A percentile compares a stretch with the other conserved stretches of the same genome.
Conservation (phyloP, 148 eudicot species). For the Camellia granthamiana region DNA sequence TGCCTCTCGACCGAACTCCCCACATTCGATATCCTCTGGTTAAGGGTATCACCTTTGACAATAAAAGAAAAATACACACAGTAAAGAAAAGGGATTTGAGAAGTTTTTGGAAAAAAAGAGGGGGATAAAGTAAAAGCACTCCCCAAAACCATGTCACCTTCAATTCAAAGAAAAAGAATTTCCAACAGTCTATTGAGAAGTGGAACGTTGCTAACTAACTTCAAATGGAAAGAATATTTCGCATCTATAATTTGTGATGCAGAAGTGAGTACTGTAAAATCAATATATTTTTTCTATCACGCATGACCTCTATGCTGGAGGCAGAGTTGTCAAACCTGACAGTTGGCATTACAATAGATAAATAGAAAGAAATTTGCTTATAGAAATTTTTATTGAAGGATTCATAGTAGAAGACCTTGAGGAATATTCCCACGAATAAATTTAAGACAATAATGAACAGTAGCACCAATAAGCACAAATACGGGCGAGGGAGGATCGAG, state of each 20-base stretch:
- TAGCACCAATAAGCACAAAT: slow-evolving; percentile 80
- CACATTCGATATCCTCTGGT: background rate
- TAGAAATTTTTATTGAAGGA: background rate
- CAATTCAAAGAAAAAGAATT: background rate
- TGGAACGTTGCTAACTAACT: background rate
- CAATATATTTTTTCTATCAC: background rate
- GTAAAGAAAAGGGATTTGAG: background rate
- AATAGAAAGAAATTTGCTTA: too few relatives aligned
- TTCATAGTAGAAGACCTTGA: slow-evolving; percentile 40
- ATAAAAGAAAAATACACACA: background rate
- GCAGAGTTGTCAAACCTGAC: too few relatives aligned
- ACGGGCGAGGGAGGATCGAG: slow-evolving; percentile 94
- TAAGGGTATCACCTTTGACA: background rate
- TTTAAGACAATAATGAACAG: slow-evolving; percentile 62
- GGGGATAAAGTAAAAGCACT: background rate
- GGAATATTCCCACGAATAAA: slow-evolving; percentile 76
- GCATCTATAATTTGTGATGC: background rate
- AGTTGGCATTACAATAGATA: too few relatives aligned
- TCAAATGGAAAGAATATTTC: background rate
- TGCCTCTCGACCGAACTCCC: background rate
- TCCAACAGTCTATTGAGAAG: background rate
- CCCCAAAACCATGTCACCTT: background rate
- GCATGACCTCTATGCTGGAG: too few relatives aligned
- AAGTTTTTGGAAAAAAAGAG: background rate
- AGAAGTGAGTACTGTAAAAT: background rate